Base-by-base conservation (phyloP, 2,329 filamentous ascomycete genomes). In the Exophiala bonariae region DNA sequence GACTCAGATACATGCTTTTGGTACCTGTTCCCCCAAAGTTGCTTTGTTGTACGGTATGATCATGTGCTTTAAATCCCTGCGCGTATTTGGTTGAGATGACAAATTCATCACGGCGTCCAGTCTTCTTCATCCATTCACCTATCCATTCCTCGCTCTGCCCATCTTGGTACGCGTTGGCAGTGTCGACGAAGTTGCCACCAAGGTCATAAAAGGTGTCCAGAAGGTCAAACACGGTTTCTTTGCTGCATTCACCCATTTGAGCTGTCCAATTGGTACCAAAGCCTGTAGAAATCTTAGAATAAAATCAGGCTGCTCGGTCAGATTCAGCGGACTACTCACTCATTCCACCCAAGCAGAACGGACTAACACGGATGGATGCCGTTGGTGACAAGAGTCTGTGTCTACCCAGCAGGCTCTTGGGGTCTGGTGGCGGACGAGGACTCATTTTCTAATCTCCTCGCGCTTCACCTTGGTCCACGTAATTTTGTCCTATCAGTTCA, bases 81-180 rank as follows among this genome's bases (percentile, higher is more conserved):
- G 74, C 73, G 61, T 72, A 81, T 58, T 81, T 81, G 16, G 78
- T 80, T 0, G 78, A 75, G 17, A 82, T 56, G 26, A 81, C 72
- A 36, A 81, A 72, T 54, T 78, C 60, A 54, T 78, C 73, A 7
- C 75, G 71, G 4, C 49, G 41, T 8, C 65, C 61, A 34, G 70
- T 68, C 20, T 59, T 38, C 3, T 67, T 61, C 67, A 79, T 68
- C 77, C 76, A 79, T 49, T 78, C 75, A 22, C 75, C 75, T 11
- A 78, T 62, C 68, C 68, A 74, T 0, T 41, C 57, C 56, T 79
- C 76, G 10, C 68, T 73, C 54, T 78, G 66, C 54, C 71, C 73
- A 26, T 65, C 56, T 42, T 75, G 54, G 39, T 58, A 58, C 51
- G 62, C 66, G 56, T 74, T 77, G 17, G 75, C 67, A 6, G 41